These are phyloP conservation scores for Paramecium biaurelia DNA, from an alignment of 73 alveolate species.

Conservation along the genomic window DNA sequence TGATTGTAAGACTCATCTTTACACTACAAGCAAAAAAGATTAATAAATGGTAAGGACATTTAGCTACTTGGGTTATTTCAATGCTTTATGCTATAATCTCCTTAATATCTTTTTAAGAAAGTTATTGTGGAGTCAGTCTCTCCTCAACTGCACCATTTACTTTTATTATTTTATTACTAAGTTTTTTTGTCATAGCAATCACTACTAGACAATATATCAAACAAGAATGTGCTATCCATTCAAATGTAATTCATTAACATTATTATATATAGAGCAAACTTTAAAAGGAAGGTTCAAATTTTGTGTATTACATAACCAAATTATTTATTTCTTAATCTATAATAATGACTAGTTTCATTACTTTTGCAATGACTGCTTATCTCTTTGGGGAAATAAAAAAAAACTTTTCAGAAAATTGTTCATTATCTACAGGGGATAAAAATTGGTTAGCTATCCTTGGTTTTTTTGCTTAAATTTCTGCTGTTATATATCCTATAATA, in stretches of 20 bases:
- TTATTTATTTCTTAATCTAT: background rate
- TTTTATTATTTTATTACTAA: background rate
- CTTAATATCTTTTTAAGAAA: background rate
- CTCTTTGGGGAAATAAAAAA: background rate
- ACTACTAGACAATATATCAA: background rate
- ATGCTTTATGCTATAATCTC: background rate
- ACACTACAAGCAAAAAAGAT: slow-evolving; percentile 1
- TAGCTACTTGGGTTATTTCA: background rate
- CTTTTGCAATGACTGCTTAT: background rate
- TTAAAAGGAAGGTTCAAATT: background rate
- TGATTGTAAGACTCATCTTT: slow-evolving; percentile 18
- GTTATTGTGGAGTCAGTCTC: background rate
- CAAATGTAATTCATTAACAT: background rate
- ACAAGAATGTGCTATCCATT: background rate
- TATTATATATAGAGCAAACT: background rate
- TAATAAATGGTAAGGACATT: slow-evolving; percentile 35
- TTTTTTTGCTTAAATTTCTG: background rate
- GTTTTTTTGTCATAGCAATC: background rate
- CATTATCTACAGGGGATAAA: background rate
- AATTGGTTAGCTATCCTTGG: background rate
- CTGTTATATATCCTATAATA: background rate
- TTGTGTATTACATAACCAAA: background rate
- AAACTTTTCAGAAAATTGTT: background rate
- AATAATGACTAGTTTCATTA: background rate
- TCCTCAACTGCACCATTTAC: background rate